Evolutionary conservation across 2,329 filamentous ascomycete genomes (phyloP).

Genomic region (Paraphoma sp.): DNA sequence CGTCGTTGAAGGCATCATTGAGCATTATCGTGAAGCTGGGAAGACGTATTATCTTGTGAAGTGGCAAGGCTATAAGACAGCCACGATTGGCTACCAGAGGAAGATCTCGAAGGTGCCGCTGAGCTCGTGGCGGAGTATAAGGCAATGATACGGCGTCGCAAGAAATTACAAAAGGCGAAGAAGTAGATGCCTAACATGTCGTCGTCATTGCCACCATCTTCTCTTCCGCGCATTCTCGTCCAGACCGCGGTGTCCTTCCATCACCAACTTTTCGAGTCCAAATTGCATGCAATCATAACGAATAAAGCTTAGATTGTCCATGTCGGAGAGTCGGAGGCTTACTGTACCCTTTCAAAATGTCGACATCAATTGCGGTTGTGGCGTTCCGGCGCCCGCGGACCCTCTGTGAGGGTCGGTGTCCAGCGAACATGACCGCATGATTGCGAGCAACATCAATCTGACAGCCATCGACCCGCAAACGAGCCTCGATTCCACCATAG

Average conservation of each 20-base stretch:
- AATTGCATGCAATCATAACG: background rate
- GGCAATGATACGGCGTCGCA: slow-evolving; percentile 12
- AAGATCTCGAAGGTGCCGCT: slow-evolving; percentile 31
- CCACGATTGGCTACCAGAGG: slow-evolving; percentile 38
- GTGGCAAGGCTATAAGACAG: slow-evolving; percentile 42
- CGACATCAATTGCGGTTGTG: background rate
- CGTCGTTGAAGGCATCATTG: slow-evolving; percentile 32
- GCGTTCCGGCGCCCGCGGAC: background rate
- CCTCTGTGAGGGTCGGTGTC: background rate
- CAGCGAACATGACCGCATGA: slow-evolving; percentile 9
- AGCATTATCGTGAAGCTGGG: slow-evolving; percentile 27
- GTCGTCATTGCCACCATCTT: background rate
- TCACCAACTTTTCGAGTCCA: background rate
- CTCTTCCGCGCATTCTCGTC: background rate
- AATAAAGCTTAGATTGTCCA: background rate
- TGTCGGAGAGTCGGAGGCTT: slow-evolving; percentile 1
- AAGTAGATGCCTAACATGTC: background rate
- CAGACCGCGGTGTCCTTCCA: background rate
- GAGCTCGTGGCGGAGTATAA: slow-evolving; percentile 38
- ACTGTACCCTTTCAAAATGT: background rate
- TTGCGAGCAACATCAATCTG: background rate
- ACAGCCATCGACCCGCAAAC: background rate
- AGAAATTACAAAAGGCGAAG: background rate
- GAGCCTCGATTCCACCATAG: background rate
- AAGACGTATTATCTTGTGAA: slow-evolving; percentile 42